Base-by-base conservation (phyloP, 176 grass and related monocot species). In the Metroxylon sagu region DNA sequence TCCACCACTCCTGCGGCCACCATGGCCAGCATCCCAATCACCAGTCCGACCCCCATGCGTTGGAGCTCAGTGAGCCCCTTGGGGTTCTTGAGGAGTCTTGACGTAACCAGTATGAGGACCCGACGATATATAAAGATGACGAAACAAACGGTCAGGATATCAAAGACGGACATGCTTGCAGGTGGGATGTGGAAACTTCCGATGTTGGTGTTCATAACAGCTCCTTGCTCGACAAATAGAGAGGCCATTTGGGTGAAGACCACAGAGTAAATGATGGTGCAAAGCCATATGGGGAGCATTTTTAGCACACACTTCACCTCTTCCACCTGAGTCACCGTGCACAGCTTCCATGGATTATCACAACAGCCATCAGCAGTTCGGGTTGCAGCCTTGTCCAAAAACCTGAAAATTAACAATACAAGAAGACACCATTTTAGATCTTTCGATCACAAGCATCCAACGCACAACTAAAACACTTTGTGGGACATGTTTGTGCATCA, bases 181-280 rank as follows among this genome's bases (percentile, higher is more conserved):
- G 89, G 78, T 2, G 89, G 89, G 64, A 95, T 52, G 52, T 75
- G 74, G 78, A 95, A 95, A 0, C 71, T 79, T 4, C 77, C 85
- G 19, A 95, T 68, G 18, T 60, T 53, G 14, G 84, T 89, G 69
- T 88, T 15, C 89, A 95, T 95, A n/a, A 65, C 62, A 12, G 77
- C 56, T 10, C 89, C 89, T 62, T 95, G 89, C 76, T 95, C 89
- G 25, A 95, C 89, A 65, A 95, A 95, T 48, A 95, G 50, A 4
- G 89, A 95, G 12, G 82, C 89, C 89, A 89, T 95, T 70, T 89
- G 89, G 4, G 89, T 89, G 78, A 95, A 95, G 35, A 95, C 85
- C 21, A 95, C 80, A 0, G 89, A 95, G 82, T 95, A 95, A 8
- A 85, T 70, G 65, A 95, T 95, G 2, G 89, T 95, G 85, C 89